These are phyloP conservation scores for Trametes cingulata DNA, from an alignment of 768 basidiomycete genomes.

Conservation along the genomic window DNA sequence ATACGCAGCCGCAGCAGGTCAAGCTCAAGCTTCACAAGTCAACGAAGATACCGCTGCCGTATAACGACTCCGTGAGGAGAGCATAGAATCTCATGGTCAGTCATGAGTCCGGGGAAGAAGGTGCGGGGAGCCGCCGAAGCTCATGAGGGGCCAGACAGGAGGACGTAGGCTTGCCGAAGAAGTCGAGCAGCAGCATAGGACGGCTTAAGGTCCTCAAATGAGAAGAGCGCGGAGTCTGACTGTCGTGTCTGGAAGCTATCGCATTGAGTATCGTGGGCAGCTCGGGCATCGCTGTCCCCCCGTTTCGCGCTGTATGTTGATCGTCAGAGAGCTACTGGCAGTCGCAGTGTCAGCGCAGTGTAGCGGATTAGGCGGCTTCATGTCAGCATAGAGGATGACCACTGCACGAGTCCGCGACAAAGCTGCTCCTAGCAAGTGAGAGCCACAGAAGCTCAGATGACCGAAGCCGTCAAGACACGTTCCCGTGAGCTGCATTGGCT, in stretches of 20 bases:
- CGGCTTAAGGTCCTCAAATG: background rate
- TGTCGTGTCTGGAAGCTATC: too few species aligned
- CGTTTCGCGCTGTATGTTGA: too few species aligned
- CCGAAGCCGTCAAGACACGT: background rate
- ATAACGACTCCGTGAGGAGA: background rate
- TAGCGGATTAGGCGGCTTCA: too few species aligned
- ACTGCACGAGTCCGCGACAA: too few species aligned
- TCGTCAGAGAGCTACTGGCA: too few species aligned
- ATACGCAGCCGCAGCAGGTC: background rate
- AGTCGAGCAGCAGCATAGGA: background rate
- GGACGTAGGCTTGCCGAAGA: background rate
- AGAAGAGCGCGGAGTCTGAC: too few species aligned
- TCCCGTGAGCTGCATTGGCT: background rate
- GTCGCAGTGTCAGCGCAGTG: too few species aligned
- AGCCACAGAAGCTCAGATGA: background rate
- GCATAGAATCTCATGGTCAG: background rate
- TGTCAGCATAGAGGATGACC: too few species aligned
- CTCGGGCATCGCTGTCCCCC: too few species aligned
- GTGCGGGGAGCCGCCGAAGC: background rate
- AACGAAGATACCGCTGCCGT: background rate
- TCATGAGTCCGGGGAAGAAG: slow-evolving; percentile 1
- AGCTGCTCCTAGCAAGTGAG: background rate
- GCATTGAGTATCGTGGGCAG: too few species aligned
- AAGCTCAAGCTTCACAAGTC: background rate
- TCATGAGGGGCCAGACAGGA: too few species aligned